Evolutionary conservation across 1,139 yeast genomes (phyloP).

Genomic region (Zygosaccharomyces sapae): DNA sequence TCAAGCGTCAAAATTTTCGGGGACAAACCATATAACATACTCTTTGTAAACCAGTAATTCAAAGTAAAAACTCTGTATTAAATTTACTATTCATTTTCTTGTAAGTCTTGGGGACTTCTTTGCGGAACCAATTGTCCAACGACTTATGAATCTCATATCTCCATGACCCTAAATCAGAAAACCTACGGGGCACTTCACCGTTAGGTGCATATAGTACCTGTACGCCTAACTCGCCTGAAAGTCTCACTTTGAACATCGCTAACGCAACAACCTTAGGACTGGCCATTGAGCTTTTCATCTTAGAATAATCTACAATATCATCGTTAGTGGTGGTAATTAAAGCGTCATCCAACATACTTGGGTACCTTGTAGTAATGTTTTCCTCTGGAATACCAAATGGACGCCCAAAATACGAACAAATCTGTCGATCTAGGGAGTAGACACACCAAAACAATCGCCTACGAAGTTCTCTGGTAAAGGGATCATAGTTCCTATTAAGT

Average conservation of each 20-base stretch:
- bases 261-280: constrained; percentile 65
- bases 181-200: constrained; percentile 65
- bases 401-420: constrained; percentile 66
- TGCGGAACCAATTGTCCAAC: constrained; percentile 58
- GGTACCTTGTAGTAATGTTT: constrained; percentile 59
- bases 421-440: constrained; percentile 75
- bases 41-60: constrained; percentile 71
- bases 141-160: constrained; percentile 47
- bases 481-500: constrained; percentile 43
- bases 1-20: constrained; percentile 63
- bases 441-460: constrained; percentile 87
- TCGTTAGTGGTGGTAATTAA: constrained; percentile 41
- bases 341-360: constrained; percentile 72
- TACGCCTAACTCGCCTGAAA: constrained; percentile 80
- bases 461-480: constrained; percentile 62
- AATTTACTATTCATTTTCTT: constrained; percentile 71
- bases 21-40: constrained; percentile 70
- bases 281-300: constrained; percentile 41
- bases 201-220: constrained; percentile 60
- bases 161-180: constrained; percentile 55
- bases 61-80: constrained; percentile 64
- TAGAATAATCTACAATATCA: constrained; percentile 34
- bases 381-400: constrained; percentile 77
- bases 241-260: constrained; percentile 61
- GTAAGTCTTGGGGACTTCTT: constrained; percentile 51